Percentiles rank a stretch among this genome's conserved stretches.
Evolutionary conservation across 805 yeast species (phyloP).

Genomic region (Priceomyces melissophilus): DNA sequence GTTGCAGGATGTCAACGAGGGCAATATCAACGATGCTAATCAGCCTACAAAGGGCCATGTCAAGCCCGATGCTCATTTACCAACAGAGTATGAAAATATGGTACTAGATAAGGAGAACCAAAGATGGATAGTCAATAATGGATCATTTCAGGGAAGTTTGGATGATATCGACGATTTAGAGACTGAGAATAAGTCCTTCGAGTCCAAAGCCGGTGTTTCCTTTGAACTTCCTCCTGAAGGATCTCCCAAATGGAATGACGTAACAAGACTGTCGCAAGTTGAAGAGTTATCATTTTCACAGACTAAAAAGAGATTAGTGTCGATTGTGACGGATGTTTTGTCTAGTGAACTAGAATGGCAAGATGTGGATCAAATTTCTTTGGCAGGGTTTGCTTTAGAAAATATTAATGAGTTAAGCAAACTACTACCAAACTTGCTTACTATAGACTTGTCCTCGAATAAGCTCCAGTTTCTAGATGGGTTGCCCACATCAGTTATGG

Average conservation of each 20-base stretch:
- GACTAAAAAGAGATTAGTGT: conserved; percentile 40
- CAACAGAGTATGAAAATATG: conserved; percentile 35
- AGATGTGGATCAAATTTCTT: conserved; percentile 30
- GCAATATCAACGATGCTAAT: neutral
- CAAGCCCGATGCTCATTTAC: conserved; percentile 31
- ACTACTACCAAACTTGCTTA: conserved; percentile 42
- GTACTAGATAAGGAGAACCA: conserved; percentile 26
- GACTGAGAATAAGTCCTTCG: conserved; percentile 8
- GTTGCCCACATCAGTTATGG: conserved; percentile 36
- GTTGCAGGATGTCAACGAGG: conserved; percentile 4
- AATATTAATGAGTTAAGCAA: conserved; percentile 41
- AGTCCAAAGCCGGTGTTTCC: conserved; percentile 34
- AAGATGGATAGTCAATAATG: conserved; percentile 24
- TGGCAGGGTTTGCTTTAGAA: conserved; percentile 31
- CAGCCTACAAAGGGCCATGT: conserved; percentile 26
- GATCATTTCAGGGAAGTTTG: conserved; percentile 21
- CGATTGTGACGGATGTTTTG: conserved; percentile 42
- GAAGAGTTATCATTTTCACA: conserved; percentile 48
- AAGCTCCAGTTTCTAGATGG: conserved; percentile 43
- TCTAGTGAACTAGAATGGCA: conserved; percentile 44
- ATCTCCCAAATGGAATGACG: conserved; percentile 21
- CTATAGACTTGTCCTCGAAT: conserved; percentile 42
- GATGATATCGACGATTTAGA: conserved; percentile 39
- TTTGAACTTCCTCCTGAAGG: conserved; percentile 31
- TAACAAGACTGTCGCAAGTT: conserved; percentile 41